phyloP scores from a whole-genome alignment of 2,329 filamentous ascomycete genomes.

The Neoarthrinium moseri region DNA sequence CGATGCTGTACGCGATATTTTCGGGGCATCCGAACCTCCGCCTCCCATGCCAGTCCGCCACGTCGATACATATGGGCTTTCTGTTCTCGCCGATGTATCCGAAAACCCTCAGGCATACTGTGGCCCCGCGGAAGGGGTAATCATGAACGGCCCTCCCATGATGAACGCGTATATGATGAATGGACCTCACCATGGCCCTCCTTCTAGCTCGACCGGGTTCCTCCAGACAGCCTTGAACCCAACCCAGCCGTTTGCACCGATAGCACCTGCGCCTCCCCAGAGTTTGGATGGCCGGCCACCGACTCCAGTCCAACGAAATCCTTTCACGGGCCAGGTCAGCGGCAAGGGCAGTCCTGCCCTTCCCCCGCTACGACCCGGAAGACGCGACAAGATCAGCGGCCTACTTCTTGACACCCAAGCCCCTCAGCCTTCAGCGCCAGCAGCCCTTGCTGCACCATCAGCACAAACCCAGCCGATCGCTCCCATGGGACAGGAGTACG shows the following conservation, averaged over 20 bases:
- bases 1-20: slow-evolving; percentile 43
- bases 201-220: slow-evolving; percentile 28
- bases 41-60: slow-evolving; percentile 16
- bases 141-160: slow-evolving; percentile 19
- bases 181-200: slow-evolving; percentile 14
- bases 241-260: slow-evolving; percentile 22
- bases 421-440: slow-evolving; percentile 13
- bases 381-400: slow-evolving; percentile 23
- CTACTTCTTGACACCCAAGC: slow-evolving; percentile 17
- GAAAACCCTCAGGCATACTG: slow-evolving; percentile 16
- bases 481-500: slow-evolving; percentile 25
- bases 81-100: slow-evolving; percentile 30
- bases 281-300: slow-evolving; percentile 17
- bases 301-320: slow-evolving; percentile 23
- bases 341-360: slow-evolving; percentile 31
- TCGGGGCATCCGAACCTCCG: slow-evolving; percentile 30
- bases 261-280: slow-evolving; percentile 25
- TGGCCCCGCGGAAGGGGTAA: slow-evolving; percentile 11
- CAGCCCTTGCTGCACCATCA: slow-evolving; percentile 10
- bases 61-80: slow-evolving; percentile 24
- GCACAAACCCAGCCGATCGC: slow-evolving; percentile 12
- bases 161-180: slow-evolving; percentile 27
- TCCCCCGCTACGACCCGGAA: slow-evolving; percentile 31
- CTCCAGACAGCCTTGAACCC: slow-evolving; percentile 37
- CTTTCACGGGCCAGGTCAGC: slow-evolving; percentile 29